A percentile compares a stretch with the other conserved stretches of the same genome.
These are phyloP conservation scores for Corchorus capsularis DNA, from an alignment of 345 rosid species.

Conservation along the genomic window DNA sequence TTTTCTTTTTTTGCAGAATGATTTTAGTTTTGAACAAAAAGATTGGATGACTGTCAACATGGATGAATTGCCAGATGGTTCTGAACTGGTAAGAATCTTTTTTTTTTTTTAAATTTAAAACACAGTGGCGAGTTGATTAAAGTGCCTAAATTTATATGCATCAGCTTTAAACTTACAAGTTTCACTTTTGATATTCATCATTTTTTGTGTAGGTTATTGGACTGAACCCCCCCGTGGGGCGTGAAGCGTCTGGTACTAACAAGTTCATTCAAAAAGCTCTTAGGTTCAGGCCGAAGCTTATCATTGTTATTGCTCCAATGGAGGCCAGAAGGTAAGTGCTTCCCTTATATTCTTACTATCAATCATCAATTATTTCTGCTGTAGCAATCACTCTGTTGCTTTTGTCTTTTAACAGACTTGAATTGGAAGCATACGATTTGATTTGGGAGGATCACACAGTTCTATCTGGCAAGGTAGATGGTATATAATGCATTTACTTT, in stretches of 20 bases:
- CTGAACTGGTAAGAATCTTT: constrained; percentile 47
- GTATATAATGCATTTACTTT: neutral
- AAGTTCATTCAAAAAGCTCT: constrained; percentile 62
- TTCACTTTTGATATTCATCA: neutral
- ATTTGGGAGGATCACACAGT: constrained; percentile 57
- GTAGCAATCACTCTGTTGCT: neutral
- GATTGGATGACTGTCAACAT: constrained; percentile 58
- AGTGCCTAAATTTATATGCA: neutral
- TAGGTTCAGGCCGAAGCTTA: constrained; percentile 58
- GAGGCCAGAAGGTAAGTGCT: constrained; percentile 51
- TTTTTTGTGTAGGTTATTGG: constrained; percentile 56
- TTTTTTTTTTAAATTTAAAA: neutral
- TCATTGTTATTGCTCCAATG: constrained; percentile 67
- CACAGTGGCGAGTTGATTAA: neutral
- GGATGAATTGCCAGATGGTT: constrained; percentile 58
- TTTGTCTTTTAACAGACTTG: constrained; percentile 38
- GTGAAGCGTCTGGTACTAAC: constrained; percentile 59
- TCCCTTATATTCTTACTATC: neutral
- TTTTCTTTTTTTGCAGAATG: constrained; percentile 44
- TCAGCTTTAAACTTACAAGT: neutral
- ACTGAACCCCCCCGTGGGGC: constrained; percentile 75
- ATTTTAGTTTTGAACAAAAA: constrained; percentile 63
- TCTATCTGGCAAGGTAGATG: constrained; percentile 59
- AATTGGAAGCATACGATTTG: constrained; percentile 45
- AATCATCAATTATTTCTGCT: neutral